Evolutionary conservation across 371 early-diverging fungal genomes (phyloP).

Genomic region (Blakeslea trispora): DNA sequence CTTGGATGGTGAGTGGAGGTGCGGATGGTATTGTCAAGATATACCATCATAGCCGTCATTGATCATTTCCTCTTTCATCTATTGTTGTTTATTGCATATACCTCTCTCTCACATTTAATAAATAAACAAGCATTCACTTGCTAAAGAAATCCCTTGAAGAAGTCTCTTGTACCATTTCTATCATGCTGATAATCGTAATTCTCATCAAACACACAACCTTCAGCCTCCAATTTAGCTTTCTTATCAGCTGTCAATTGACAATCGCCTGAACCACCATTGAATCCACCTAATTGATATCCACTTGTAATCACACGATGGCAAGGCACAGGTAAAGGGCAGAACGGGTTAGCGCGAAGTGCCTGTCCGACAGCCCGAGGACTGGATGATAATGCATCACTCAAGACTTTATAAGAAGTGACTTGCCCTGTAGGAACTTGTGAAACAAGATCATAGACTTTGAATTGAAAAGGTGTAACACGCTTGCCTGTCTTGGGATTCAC

Average conservation of each 20-base stretch:
- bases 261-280: conserved; percentile 66
- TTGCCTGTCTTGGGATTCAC: conserved; percentile 56
- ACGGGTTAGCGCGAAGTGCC: conserved; percentile 76
- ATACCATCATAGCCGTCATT: conserved; percentile 21
- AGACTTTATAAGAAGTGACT: conserved; percentile 75
- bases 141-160: too few relatives aligned
- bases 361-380: conserved; percentile 79
- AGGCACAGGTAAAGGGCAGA: conserved; percentile 75
- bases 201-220: conserved; percentile 69
- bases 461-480: conserved; percentile 71
- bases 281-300: conserved; percentile 73
- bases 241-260: conserved; percentile 66
- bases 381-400: conserved; percentile 66
- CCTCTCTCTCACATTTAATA: too few relatives aligned
- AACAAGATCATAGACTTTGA: conserved; percentile 68
- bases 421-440: conserved; percentile 70
- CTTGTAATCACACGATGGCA: conserved; percentile 81
- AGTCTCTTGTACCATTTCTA: conserved; percentile 30
- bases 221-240: conserved; percentile 66
- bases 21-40: conserved; percentile 75
- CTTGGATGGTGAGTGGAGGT: conserved; percentile 77
- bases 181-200: conserved; percentile 53
- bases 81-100: too few relatives aligned
- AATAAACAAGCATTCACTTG: too few relatives aligned
- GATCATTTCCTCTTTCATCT: too few relatives aligned